phyloP scores from a whole-genome alignment of 345 rosid species.

The Lepidium didymum region DNA sequence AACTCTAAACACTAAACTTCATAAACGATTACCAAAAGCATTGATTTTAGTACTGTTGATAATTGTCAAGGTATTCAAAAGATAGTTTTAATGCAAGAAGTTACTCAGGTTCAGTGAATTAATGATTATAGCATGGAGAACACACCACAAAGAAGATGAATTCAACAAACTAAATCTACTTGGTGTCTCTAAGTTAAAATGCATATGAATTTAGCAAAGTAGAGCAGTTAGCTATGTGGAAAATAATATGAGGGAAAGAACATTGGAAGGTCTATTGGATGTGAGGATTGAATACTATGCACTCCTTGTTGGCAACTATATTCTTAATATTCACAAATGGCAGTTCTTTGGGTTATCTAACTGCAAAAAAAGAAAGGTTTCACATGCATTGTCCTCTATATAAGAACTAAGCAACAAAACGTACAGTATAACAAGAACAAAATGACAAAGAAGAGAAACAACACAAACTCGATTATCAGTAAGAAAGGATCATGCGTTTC shows the following conservation, averaged over 20 bases:
- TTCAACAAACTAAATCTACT: neutral
- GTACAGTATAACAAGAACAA: neutral
- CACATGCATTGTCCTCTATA: neutral
- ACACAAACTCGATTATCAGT: neutral
- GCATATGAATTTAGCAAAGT: neutral
- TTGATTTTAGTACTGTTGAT: too few relatives aligned
- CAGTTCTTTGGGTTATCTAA: constrained; percentile 82
- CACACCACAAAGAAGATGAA: neutral
- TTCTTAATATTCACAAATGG: constrained; percentile 28
- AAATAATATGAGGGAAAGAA: neutral
- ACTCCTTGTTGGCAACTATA: neutral
- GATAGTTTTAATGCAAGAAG: too few relatives aligned
- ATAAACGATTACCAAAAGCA: too few relatives aligned
- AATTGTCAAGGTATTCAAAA: too few relatives aligned
- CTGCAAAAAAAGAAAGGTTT: constrained; percentile 31
- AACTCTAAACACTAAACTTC: too few relatives aligned
- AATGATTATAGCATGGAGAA: too few relatives aligned
- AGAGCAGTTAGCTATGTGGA: neutral
- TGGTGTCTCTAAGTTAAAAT: neutral
- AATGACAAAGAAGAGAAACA: neutral
- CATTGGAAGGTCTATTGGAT: neutral
- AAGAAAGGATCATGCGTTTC: neutral
- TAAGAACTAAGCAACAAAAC: neutral
- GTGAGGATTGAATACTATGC: neutral
- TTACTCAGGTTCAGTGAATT: too few relatives aligned